Conservation (phyloP, 2,329 filamentous ascomycete genomes). For the Colletotrichum theobromicola region DNA sequence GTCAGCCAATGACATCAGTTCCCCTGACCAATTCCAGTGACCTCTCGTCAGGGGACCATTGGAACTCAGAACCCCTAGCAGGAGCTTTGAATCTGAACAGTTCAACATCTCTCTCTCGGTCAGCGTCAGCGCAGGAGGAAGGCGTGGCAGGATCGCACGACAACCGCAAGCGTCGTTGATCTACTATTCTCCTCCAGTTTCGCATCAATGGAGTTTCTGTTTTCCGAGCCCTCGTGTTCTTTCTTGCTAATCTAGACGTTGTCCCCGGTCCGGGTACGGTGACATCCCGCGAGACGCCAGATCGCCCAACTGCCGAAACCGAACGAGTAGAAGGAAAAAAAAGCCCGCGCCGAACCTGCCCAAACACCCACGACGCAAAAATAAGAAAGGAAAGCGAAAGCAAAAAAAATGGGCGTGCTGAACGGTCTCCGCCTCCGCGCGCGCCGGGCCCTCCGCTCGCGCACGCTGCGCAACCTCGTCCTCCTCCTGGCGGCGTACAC, state of each 20-base stretch:
- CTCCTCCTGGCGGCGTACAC: constrained; percentile 39
- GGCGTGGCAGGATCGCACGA: background rate
- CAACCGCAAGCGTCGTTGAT: background rate
- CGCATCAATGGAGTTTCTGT: background rate
- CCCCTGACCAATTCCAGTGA: background rate
- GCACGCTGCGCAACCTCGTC: constrained; percentile 36
- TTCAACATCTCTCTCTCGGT: background rate
- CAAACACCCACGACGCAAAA: too few relatives aligned
- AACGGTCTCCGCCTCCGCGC: constrained; percentile 22
- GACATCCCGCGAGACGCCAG: background rate
- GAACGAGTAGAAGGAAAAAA: background rate
- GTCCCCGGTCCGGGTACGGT: background rate
- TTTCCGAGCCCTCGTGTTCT: background rate
- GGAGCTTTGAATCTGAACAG: background rate
- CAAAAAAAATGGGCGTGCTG: background rate
- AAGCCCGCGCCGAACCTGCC: too few relatives aligned
- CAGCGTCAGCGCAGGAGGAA: background rate
- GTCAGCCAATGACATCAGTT: constrained; percentile 4
- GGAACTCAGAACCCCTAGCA: background rate
- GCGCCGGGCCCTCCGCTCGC: constrained; percentile 42
- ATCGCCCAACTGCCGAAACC: background rate
- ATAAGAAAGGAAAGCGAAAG: too few relatives aligned
- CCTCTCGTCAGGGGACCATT: background rate
- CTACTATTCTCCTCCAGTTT: background rate
- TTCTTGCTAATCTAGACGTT: background rate